A percentile compares a stretch with the other conserved stretches of the same genome.
These are phyloP conservation scores for Ceratocystis diversiconidia DNA, from an alignment of 2,329 filamentous ascomycete genomes.

Conservation along the genomic window DNA sequence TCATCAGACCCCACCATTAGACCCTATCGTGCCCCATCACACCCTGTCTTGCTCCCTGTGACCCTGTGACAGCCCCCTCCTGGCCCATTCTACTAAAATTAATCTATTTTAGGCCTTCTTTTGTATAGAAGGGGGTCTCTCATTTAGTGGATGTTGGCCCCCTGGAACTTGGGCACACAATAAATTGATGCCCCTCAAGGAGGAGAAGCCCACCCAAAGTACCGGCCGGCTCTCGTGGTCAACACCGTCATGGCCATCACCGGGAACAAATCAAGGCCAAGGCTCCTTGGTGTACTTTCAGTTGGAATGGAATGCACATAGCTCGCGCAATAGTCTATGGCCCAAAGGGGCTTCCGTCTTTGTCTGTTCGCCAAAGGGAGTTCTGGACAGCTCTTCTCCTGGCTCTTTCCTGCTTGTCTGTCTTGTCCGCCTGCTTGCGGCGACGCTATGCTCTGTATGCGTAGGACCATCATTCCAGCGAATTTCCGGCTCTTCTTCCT, in stretches of 20 bases:
- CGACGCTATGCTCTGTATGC: background rate
- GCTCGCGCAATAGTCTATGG: no score
- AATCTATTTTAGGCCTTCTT: background rate
- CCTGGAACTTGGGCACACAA: conserved; percentile 6
- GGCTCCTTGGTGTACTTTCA: background rate
- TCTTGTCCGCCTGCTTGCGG: background rate
- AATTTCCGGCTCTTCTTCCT: background rate
- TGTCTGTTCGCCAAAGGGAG: background rate
- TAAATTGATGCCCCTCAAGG: conserved; percentile 5
- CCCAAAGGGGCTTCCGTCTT: background rate
- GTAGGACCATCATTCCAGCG: background rate
- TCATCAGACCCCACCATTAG: no score
- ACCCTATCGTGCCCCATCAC: no score
- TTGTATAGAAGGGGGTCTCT: background rate
- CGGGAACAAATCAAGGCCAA: no score
- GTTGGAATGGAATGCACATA: background rate
- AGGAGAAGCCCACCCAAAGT: background rate
- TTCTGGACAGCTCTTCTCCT: background rate
- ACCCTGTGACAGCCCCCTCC: background rate
- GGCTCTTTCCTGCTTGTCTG: background rate
- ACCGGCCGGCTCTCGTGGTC: background rate
- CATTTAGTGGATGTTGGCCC: background rate
- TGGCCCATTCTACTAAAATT: background rate
- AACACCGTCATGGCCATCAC: background rate
- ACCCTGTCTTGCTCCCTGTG: no score